Evolutionary conservation across 345 rosid genomes (phyloP), one percentile per base, ranked within the genome.

Genomic region (Alliaria petiolata): DNA sequence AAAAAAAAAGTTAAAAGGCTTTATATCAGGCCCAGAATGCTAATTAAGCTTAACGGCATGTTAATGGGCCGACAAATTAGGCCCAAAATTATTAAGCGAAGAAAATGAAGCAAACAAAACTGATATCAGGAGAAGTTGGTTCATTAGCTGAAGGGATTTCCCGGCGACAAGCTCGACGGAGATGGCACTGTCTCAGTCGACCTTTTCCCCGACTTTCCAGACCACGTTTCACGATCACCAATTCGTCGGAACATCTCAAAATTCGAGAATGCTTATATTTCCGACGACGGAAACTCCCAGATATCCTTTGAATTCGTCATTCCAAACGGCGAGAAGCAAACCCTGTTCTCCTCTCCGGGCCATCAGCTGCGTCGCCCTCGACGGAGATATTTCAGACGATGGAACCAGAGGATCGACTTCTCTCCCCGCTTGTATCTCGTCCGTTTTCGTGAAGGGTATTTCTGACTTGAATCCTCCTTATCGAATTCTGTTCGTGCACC

Each of bases 111-210:
- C 25, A 7, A 46, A 31, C 15, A 10, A 16, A 13, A 4, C 7
- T 15, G 47, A n/a, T 34, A 28, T 7, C 34, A 19, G 25, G 36
- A 63, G n/a, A 25, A 31, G 45, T 15, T 52, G n/a, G 8, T 43
- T n/a, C 20, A 22, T 44, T 14, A 22, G 35, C n/a, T 31, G 6
- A 10, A 59, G 34, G 30, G n/a, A 1, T 26, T 4, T 33, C 62
- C 51, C 74, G 62, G 66, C 65, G 51, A 55, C 39, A 55, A 40
- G 30, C 35, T 19, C 12, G 42, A 8, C n/a, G 62, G 73, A 52
- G 75, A 85, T 82, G 86, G 76, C 84, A 11, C 28, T 62, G n/a
- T 59, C 62, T 61, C 57, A 54, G 62, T 17, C 70, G n/a, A 42
- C 45, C 44, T 38, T 50, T 7, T 13, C 25, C 6, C 13, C 74